Base-by-base conservation (phyloP, 1,284 basidiomycete genomes). In the Leccinum griseonigrum region DNA sequence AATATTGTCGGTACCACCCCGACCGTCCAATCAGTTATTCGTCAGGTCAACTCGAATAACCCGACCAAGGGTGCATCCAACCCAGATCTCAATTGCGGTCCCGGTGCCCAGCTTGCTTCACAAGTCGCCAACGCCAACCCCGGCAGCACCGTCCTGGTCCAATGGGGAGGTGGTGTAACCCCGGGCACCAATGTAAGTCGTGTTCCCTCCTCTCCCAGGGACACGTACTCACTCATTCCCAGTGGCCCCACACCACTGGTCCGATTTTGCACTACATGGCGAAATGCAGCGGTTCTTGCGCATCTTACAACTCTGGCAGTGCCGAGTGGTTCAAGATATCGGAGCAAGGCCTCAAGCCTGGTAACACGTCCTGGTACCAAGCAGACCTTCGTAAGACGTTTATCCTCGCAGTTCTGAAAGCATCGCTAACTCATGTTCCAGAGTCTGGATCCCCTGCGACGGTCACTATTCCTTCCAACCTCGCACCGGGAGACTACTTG, bases 401-500 rank as follows among this genome's bases (percentile, higher is more conserved):
- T 5, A 0, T 3, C 22, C 6, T 52, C 11, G 16, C 10, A 43
- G 40, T 16, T 31, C 1, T 1, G 7, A 11, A 48, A 7, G 1
- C n/a, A 36, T 3, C 14, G 1, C 57, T 63, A 34, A 69, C 34
- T 10, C 38, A 2, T 1, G 0, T 18, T 46, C 1, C n/a, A 83
- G 81, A 73, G 61, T 66, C 73, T 10, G 76, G 78, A 11, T 40
- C 66, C 13, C 72, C 81, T 4, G 78, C 78, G 26, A 78, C 69
- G 1, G 75, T 85, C 13, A 83, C 77, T 0, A 74, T 91, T 43
- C 89, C 90, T 0, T 56, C 64, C 16, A 80, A 76, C 54, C 74
- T 91, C 56, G 79, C 81, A 7, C 68, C 86, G 0, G 90, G 89
- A 4, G 79, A 85, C 67, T 92, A 91, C 71, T 75, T 92, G 60